These are phyloP conservation scores for Jatropha curcas DNA, from an alignment of 345 rosid genomes.

Conservation along the genomic window DNA sequence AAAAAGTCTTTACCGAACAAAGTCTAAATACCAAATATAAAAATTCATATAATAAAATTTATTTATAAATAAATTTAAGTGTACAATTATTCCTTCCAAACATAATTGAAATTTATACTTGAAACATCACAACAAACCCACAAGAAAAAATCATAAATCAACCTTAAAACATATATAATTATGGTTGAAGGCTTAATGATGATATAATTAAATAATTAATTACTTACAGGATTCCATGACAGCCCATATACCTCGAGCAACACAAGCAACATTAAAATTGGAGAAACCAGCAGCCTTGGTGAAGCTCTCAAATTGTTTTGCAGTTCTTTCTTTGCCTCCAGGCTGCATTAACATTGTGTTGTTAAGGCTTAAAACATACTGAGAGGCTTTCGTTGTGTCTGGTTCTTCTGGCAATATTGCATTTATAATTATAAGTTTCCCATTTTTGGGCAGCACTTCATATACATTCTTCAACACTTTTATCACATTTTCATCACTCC, in stretches of 20 bases:
- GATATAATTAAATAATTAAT: not conserved
- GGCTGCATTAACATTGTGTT: constrained; percentile 29
- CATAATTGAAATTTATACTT: no score
- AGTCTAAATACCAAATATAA: no score
- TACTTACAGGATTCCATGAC: constrained; percentile 31
- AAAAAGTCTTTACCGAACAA: no score
- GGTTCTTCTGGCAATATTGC: constrained; percentile 28
- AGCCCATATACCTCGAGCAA: constrained; percentile 23
- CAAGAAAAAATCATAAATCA: no score
- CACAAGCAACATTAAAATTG: constrained; percentile 17
- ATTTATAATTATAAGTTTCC: constrained; percentile 25
- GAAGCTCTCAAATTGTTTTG: constrained; percentile 15
- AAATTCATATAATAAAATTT: no score
- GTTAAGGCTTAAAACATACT: constrained; percentile 21
- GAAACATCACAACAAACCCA: no score
- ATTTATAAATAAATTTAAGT: no score
- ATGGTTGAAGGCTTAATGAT: no score
- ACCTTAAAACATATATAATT: no score
- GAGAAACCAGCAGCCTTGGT: constrained; percentile 25
- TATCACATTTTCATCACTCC: constrained; percentile 28
- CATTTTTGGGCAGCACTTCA: constrained; percentile 19
- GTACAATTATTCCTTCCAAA: no score
- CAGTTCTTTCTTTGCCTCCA: constrained; percentile 31
- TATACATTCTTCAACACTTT: constrained; percentile 26
- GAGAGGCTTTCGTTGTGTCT: constrained; percentile 13